These are phyloP conservation scores for Triglochin maritima DNA, from an alignment of 106 monocot species.

Conservation along the genomic window DNA sequence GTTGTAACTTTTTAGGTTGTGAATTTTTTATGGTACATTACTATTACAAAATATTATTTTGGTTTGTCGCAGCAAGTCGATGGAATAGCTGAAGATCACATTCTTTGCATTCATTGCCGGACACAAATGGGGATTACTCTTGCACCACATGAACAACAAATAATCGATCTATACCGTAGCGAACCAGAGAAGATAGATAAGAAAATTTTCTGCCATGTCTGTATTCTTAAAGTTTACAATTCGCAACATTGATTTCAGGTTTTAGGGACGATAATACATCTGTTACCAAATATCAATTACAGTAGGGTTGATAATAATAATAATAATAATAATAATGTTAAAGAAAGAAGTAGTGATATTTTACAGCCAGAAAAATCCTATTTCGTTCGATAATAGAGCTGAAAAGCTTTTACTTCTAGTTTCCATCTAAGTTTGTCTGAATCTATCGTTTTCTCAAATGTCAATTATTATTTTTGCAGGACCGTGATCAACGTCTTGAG, in stretches of 20 bases:
- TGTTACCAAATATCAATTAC: no score
- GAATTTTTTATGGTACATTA: no score
- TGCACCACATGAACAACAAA: constrained; percentile 12
- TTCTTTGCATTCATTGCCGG: constrained; percentile 34
- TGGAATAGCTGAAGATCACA: constrained; percentile 19
- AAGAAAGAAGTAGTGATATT: no score
- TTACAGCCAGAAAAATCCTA: no score
- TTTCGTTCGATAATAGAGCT: no score
- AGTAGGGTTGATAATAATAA: no score
- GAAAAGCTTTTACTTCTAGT: no score
- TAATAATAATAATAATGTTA: no score
- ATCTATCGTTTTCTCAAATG: background rate
- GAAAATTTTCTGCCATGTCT: constrained; percentile 25
- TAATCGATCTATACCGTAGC: constrained; percentile 6
- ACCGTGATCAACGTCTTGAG: constrained; percentile 10
- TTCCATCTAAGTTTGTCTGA: background rate
- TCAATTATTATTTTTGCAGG: constrained; percentile 11
- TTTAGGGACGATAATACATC: no score
- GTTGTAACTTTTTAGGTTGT: background rate
- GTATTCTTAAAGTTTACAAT: constrained; percentile 1
- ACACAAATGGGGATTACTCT: constrained; percentile 14
- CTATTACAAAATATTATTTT: background rate
- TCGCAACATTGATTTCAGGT: background rate
- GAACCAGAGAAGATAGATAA: constrained; percentile 4
- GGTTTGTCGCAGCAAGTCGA: constrained; percentile 9